Percentiles rank a stretch among this genome's conserved stretches.
Conservation (phyloP, 805 yeast species). For the Nakazawaea populi region DNA sequence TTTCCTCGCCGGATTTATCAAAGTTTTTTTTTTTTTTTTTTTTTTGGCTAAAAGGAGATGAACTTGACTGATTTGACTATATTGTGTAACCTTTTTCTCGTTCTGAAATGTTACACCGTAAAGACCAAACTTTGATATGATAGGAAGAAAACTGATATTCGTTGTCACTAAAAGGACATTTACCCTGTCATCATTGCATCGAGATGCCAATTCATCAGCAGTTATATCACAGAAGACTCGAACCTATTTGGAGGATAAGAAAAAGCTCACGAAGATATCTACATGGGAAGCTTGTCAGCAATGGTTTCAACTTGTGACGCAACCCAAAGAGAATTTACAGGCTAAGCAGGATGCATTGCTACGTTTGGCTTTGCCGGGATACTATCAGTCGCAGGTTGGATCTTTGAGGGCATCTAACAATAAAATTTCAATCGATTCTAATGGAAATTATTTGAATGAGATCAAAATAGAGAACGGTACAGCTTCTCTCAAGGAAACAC, state of each 20-base stretch:
- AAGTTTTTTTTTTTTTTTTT: too few species aligned
- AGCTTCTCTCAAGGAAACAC: not conserved
- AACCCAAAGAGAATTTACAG: not conserved
- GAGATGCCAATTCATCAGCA: not conserved
- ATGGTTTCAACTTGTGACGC: constrained; percentile 1
- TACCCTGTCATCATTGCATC: not conserved
- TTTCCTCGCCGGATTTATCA: too few species aligned
- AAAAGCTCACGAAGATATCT: constrained; percentile 1
- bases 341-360: constrained; percentile 5
- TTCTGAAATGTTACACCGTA: too few species aligned
- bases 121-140: too few species aligned
- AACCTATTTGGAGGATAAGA: not conserved
- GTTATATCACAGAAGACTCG: not conserved
- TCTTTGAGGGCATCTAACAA: constrained; percentile 6
- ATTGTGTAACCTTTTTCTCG: too few species aligned
- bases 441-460: constrained; percentile 20
- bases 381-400: constrained; percentile 1
- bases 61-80: too few species aligned
- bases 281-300: not conserved
- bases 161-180: not conserved
- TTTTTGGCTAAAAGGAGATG: too few species aligned
- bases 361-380: constrained; percentile 5
- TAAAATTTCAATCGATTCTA: constrained; percentile 10
- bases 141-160: too few species aligned
- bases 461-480: constrained; percentile 17